phyloP scores from a whole-genome alignment of 176 grass and related monocot species.

The Triticum urartu region DNA sequence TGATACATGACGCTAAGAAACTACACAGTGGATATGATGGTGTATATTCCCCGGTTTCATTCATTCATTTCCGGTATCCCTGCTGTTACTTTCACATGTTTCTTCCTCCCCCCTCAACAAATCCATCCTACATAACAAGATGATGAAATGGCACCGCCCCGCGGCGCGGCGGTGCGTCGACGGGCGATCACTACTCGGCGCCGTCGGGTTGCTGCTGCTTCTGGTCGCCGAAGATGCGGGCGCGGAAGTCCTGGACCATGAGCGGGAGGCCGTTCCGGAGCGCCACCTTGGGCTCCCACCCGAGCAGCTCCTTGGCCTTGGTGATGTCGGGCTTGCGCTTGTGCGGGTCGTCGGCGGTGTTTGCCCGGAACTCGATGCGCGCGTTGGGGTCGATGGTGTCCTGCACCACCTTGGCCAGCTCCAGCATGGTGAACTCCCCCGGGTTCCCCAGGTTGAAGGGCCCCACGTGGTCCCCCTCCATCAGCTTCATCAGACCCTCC shows the following conservation, averaged over 20 bases:
- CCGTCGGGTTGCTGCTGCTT: not conserved
- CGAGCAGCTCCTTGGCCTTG: conserved; percentile 70
- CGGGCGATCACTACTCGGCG: not conserved
- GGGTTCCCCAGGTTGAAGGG: conserved; percentile 95
- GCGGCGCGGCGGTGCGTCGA: no score
- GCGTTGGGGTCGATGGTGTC: conserved; percentile 79
- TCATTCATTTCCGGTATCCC: not conserved
- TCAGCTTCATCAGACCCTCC: conserved; percentile 85
- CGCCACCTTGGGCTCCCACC: conserved; percentile 77
- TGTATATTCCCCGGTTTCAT: not conserved
- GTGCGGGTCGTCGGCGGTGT: conserved; percentile 94
- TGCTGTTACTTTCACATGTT: not conserved
- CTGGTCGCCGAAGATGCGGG: conserved; percentile 74
- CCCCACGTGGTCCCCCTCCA: conserved; percentile 73
- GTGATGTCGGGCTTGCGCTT: conserved; percentile 89
- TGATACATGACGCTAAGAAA: not conserved
- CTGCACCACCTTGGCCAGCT: conserved; percentile 91
- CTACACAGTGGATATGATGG: not conserved
- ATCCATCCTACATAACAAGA: not conserved
- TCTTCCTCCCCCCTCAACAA: not conserved
- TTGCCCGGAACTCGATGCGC: conserved; percentile 60
- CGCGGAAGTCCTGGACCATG: conserved; percentile 80
- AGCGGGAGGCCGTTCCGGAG: conserved; percentile 64
- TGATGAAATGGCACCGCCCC: no score
- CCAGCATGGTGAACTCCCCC: conserved; percentile 87